phyloP scores from a whole-genome alignment of 805 yeast species.

The Pichia phayaonensis region DNA sequence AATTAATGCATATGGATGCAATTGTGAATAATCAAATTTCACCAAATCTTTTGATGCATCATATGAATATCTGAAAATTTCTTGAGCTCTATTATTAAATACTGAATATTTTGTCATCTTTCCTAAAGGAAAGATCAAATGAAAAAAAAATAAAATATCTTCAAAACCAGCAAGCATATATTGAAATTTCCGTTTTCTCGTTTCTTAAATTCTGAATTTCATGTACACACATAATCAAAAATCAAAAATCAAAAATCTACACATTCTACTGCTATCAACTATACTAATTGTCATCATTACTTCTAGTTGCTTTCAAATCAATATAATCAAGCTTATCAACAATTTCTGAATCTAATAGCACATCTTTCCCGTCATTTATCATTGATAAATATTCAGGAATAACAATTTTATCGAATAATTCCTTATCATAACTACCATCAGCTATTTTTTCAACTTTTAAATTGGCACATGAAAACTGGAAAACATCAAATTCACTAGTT shows the following conservation, averaged over 20 bases:
- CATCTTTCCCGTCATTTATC: background rate
- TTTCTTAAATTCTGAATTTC: background rate
- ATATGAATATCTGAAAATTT: conserved; percentile 4
- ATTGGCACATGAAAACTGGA: background rate
- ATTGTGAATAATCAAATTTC: background rate
- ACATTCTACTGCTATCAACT: no score
- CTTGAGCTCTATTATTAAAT: background rate
- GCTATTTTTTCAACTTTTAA: background rate
- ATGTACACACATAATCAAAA: no score
- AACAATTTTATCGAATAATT: background rate
- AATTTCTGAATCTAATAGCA: background rate
- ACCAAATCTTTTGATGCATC: background rate
- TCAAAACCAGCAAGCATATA: no score
- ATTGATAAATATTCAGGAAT: conserved; percentile 1
- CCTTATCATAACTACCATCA: background rate
- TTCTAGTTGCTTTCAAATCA: background rate
- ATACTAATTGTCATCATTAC: no score
- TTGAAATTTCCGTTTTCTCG: no score
- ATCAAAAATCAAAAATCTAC: no score
- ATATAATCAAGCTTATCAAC: background rate
- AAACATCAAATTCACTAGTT: conserved; percentile 1
- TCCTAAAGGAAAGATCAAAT: no score
- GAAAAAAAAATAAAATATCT: no score
- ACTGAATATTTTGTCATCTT: background rate
- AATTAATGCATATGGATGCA: background rate